Percentiles rank a stretch among this genome's conserved stretches.
Evolutionary conservation across 345 rosid genomes (phyloP).

Genomic region (Toxicodendron radicans): DNA sequence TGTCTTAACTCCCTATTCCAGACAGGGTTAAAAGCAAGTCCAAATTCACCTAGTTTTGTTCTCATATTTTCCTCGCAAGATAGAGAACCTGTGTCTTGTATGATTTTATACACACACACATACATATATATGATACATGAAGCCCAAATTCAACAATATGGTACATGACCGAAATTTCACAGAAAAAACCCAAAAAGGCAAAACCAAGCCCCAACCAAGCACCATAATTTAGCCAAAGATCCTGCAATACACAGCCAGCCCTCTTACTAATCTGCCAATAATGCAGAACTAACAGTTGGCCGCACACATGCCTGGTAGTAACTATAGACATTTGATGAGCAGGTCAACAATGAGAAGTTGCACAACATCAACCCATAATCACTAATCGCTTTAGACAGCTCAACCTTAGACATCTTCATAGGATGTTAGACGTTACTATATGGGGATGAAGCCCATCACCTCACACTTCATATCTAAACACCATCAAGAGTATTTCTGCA

Average conservation of each 20-base stretch:
- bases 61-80: too few species aligned
- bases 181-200: neutral
- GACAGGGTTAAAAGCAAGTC: too few species aligned
- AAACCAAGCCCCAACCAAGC: slow-evolving; percentile 3
- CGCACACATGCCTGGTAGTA: neutral
- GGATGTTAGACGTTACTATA: neutral
- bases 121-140: too few species aligned
- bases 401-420: neutral
- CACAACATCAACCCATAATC: neutral
- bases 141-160: neutral
- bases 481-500: neutral
- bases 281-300: slow-evolving; percentile 1
- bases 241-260: neutral
- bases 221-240: slow-evolving; percentile 3
- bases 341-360: neutral
- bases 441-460: neutral
- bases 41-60: too few species aligned
- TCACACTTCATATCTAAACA: neutral
- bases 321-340: neutral
- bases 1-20: too few species aligned
- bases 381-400: neutral
- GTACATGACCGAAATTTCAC: neutral
- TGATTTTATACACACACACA: too few species aligned
- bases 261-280: neutral
- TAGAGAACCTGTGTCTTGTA: too few species aligned